Evolutionary conservation across 73 alveolate species (phyloP).

Genomic region (Paramecium primaurelia): DNA sequence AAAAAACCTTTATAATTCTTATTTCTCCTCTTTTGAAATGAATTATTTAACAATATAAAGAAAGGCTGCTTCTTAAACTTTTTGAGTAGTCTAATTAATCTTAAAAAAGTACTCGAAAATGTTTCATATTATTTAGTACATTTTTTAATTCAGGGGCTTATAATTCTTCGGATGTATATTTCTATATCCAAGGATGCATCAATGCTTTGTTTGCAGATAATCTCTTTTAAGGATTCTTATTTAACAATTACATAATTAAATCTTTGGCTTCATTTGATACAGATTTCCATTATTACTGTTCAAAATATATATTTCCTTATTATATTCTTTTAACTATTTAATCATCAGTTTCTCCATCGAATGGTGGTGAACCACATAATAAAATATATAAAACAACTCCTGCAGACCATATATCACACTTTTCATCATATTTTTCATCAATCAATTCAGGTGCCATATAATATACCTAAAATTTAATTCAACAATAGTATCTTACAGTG

Average conservation of each 20-base stretch:
- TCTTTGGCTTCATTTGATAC: slow-evolving; percentile 80
- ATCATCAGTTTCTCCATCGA: slow-evolving; percentile 53
- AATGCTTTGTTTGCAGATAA: slow-evolving; percentile 76
- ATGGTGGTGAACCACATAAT: slow-evolving; percentile 69
- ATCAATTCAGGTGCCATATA: slow-evolving; percentile 69
- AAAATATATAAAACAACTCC: slow-evolving; percentile 65
- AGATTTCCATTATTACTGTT: slow-evolving; percentile 58
- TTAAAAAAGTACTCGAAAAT: slow-evolving; percentile 22
- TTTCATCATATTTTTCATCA: slow-evolving; percentile 58
- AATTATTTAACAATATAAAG: slow-evolving; percentile 52
- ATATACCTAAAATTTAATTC: slow-evolving; percentile 13
- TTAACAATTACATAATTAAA: slow-evolving; percentile 69
- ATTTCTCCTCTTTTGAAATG: slow-evolving; percentile 53
- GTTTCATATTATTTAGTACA: slow-evolving; percentile 41
- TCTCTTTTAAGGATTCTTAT: slow-evolving; percentile 68
- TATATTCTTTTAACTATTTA: slow-evolving; percentile 40
- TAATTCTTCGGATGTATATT: not conserved
- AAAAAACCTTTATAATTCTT: slow-evolving; percentile 23
- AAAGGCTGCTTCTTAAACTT: slow-evolving; percentile 48
- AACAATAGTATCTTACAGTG: slow-evolving; percentile 54
- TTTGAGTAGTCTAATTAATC: slow-evolving; percentile 20
- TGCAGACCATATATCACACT: slow-evolving; percentile 66
- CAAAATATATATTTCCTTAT: slow-evolving; percentile 7
- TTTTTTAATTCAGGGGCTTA: slow-evolving; percentile 29
- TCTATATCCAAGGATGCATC: slow-evolving; percentile 69